A percentile compares a stretch with the other conserved stretches of the same genome.
Evolutionary conservation across 2,329 filamentous ascomycete species (phyloP).

Genomic region (Neopestalotiopsis clavispora): DNA sequence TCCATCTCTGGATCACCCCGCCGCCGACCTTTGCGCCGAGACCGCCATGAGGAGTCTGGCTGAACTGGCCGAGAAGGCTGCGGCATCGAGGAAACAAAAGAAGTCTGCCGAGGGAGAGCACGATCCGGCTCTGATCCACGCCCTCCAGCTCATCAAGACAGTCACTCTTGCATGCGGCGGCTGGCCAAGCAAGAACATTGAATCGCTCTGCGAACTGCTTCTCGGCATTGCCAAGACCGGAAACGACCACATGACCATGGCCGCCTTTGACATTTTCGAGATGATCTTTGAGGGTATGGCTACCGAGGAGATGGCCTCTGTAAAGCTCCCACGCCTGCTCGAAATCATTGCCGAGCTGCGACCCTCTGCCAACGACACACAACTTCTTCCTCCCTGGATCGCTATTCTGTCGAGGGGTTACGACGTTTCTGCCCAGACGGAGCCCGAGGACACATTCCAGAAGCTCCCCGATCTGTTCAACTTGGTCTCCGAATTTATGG

Average conservation of each 20-base stretch:
- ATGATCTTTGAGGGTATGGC: constrained; percentile 92
- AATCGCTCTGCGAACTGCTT: constrained; percentile 86
- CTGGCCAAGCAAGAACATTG: constrained; percentile 96
- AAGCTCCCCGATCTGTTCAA: constrained; percentile 86
- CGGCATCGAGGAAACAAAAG: constrained; percentile 71
- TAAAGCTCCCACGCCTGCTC: constrained; percentile 86
- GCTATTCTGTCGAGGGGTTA: constrained; percentile 94
- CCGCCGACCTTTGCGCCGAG: constrained; percentile 94
- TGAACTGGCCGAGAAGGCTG: constrained; percentile 70
- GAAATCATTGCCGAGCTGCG: constrained; percentile 92
- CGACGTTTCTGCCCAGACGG: constrained; percentile 87
- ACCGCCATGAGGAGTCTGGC: constrained; percentile 82
- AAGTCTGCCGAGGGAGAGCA: constrained; percentile 64
- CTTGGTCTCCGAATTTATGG: constrained; percentile 80
- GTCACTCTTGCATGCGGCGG: constrained; percentile 86
- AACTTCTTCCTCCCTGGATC: constrained; percentile 94
- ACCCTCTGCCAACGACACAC: constrained; percentile 90
- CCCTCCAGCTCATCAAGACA: constrained; percentile 89
- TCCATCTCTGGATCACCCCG: constrained; percentile 91
- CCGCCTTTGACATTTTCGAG: constrained; percentile 96
- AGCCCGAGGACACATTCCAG: constrained; percentile 88
- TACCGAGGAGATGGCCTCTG: constrained; percentile 76
- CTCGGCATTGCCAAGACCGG: constrained; percentile 87
- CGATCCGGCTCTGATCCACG: constrained; percentile 87
- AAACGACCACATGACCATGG: constrained; percentile 96